Evolutionary conservation across 1,139 yeast genomes (phyloP), one percentile per base, ranked within the genome.

Genomic region (Blastobotrys malaysiensis): DNA sequence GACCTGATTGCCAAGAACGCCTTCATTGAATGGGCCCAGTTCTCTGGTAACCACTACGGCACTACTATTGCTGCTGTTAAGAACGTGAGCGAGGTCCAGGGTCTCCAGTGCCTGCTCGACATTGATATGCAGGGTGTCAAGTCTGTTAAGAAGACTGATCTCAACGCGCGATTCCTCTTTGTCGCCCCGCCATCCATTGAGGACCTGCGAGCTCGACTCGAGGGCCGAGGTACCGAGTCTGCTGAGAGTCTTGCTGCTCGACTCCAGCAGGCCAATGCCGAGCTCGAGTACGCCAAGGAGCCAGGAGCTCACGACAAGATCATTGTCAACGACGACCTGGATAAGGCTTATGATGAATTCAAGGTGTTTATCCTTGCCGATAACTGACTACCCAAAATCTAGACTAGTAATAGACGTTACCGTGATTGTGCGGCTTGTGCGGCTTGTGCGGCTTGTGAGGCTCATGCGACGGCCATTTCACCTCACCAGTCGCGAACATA

Each of bases 121-220:
- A 93, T 93, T 63, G 99, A 93, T 79, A 90, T 91, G 97, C 98
- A 95, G 75, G 99, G 99, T 60, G 99, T 93, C 64, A 85, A 87
- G 75, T 79, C 89, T 14, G 97, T 93, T 62, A 95, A 95, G 75
- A 74, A 79, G 53, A 83, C 96, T 16, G 82, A 82, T 62, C 78
- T 93, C 65, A 82, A 88, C 65, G 97, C 99, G 49, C 80, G 91
- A 69, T 93, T 74, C 71, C 74, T 95, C 63, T 93, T 95, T 68
- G 71, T 93, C 61, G 86, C 97, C 50, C 99, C 99, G 47, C 99
- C 99, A 21, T 84, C 95, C 36, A 75, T 90, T 63, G 96, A 87
- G 53, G 81, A 77, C 55, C 80, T 93, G 66, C 81, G 81, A 67
- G 70, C 73, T 56, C 83, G 99, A 72, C 81, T 95, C 65, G 80